These are phyloP conservation scores for Mercurialis annua DNA, from an alignment of 345 rosid species.

Conservation along the genomic window DNA sequence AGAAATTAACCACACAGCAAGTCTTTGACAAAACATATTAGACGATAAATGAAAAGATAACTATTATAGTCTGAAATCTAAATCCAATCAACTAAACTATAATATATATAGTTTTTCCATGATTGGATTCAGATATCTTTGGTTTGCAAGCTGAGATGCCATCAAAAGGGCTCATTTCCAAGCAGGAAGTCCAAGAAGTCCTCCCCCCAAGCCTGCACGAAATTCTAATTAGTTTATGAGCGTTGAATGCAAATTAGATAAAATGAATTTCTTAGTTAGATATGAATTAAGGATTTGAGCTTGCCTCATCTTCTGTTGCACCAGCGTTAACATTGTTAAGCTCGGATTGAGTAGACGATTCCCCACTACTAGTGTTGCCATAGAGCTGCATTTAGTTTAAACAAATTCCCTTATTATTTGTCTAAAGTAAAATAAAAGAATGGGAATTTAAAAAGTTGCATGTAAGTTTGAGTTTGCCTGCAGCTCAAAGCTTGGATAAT, in stretches of 20 bases:
- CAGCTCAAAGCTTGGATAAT: slow-evolving; percentile 12
- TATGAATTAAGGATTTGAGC: not conserved
- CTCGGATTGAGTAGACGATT: no score
- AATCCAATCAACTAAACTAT: slow-evolving; percentile 45
- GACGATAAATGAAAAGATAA: not conserved
- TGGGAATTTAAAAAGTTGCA: not conserved
- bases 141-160: not conserved
- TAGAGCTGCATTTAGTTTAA: no score
- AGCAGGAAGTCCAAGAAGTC: slow-evolving; percentile 22
- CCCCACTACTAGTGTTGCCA: no score
- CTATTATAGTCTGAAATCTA: not conserved
- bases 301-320: slow-evolving; percentile 18
- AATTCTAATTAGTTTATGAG: not conserved
- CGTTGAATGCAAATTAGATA: not conserved
- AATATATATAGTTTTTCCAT: not conserved
- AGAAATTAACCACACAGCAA: not conserved
- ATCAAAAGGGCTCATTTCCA: not conserved
- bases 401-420: no score
- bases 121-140: not conserved
- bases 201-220: slow-evolving; percentile 22
- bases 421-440: no score
- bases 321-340: no score
- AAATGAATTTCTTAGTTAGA: no score
- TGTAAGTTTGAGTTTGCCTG: slow-evolving; percentile 11
- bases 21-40: not conserved